Evolutionary conservation across 257 asterid genomes (phyloP).

Genomic region (Thymus mandschuricus): DNA sequence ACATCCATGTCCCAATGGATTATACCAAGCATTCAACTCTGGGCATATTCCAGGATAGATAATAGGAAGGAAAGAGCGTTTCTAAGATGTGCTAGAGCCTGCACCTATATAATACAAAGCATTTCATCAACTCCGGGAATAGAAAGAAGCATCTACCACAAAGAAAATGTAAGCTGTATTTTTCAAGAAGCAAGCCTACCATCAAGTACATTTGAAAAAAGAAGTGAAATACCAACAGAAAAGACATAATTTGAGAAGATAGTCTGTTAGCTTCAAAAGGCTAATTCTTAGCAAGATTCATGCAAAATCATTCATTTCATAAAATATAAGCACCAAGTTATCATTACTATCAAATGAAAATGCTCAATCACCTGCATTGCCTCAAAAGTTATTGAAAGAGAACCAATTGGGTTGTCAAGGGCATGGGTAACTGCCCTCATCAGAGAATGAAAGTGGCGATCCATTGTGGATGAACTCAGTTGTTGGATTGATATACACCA

Average conservation of each 20-base stretch:
- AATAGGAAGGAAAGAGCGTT: neutral
- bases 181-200: neutral
- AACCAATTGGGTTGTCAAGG: conserved; percentile 81
- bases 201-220: neutral
- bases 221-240: neutral
- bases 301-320: neutral
- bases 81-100: neutral
- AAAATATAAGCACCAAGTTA: conserved; percentile 1
- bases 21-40: conserved; percentile 4
- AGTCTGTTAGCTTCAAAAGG: neutral
- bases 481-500: conserved; percentile 90
- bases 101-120: neutral
- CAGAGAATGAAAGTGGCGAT: conserved; percentile 51
- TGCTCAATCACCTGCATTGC: conserved; percentile 68
- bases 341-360: conserved; percentile 11
- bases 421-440: conserved; percentile 64
- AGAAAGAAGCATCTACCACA: neutral
- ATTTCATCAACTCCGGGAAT: neutral
- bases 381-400: conserved; percentile 78
- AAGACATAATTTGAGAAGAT: neutral
- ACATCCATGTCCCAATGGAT: conserved; percentile 12
- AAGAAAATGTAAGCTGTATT: neutral
- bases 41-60: neutral
- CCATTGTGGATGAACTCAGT: conserved; percentile 49
- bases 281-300: conserved; percentile 16